Evolutionary conservation across 495 filamentous ascomycete species (phyloP).

Genomic region (Apodospora peruviana): DNA sequence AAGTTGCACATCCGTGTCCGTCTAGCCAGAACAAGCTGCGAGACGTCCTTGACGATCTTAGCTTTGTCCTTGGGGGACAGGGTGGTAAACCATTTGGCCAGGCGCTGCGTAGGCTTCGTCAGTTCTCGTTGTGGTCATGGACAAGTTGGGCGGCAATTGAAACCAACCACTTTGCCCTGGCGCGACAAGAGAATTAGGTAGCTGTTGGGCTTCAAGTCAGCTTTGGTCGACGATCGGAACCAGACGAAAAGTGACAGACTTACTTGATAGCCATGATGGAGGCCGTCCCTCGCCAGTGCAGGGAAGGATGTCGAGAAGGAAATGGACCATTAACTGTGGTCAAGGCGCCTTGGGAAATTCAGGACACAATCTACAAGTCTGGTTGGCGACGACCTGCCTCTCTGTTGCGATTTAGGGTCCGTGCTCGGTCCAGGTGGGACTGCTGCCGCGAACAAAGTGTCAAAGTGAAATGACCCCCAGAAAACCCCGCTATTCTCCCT

Average conservation of each 20-base stretch:
- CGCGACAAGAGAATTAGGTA: conserved; percentile 95
- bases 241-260: conserved; percentile 1
- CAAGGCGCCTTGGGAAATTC: not conserved
- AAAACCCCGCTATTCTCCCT: not conserved
- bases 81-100: conserved; percentile 99
- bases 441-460: too few relatives aligned
- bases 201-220: conserved; percentile 43
- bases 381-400: conserved; percentile 2
- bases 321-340: not conserved
- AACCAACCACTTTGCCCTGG: conserved; percentile 95
- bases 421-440: too few relatives aligned
- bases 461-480: too few relatives aligned
- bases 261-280: conserved; percentile 47
- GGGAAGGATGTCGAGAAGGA: conserved; percentile 4
- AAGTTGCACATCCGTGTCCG: conserved; percentile 99
- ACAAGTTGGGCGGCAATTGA: conserved; percentile 34
- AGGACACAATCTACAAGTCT: not conserved
- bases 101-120: conserved; percentile 57
- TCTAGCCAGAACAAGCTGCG: conserved; percentile 91
- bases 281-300: conserved; percentile 27
- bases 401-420: too few relatives aligned
- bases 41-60: conserved; percentile 99
- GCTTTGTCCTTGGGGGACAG: conserved; percentile 97
- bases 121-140: conserved; percentile 21
- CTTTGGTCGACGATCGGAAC: not conserved